Base-by-base conservation (phyloP, 306 rosid species). In the Quercus engelmannii region DNA sequence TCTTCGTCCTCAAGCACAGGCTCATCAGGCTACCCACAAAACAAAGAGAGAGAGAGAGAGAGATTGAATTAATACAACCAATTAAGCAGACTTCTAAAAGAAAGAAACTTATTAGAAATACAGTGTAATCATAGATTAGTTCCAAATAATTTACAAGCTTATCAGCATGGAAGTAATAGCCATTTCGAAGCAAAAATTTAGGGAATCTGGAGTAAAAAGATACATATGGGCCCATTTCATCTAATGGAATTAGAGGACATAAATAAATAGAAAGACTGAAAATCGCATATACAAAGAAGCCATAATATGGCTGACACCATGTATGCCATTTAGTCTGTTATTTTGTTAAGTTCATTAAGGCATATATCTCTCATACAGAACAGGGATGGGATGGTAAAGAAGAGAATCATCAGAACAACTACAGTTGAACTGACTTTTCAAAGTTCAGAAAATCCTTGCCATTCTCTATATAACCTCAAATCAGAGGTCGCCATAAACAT, bases 1-100 rank as follows among this genome's bases (percentile, higher is more conserved):
- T 91, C 94, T 1, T 92, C 97, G 12, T 92, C 97, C 75, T 94
- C 97, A 25, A 92, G 87, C 31, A 90, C 77, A 21, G 97, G 97
- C 70, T 91, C 91, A 80, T 94, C 98, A 20, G 86, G 75, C 98
- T 92, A 7, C 71, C 84, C 74, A 55, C 46, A 58, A 46, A 38
- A 38, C 0, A 41, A 28, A 69, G 69, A 73, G 28, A 19, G 54
- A 69, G 69, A 73, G 28, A 19, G 54, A 31, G 1, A 75, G 23
- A 19, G 54, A 28, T 5, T 69, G 21, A 56, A 31, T 33, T 49
- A 74, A 23, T 30, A 65, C 23, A 49, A 1, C 71, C 6, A 31
- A 13, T 68, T 63, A 41, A 41, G 28, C 1, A 71, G 25, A 6
- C n/a, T 12, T 20, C 4, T 6, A 21, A 51, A 5, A 13, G 58